Base-by-base conservation (phyloP, 163 green algal genomes). In the Chloromonas sp. region DNA sequence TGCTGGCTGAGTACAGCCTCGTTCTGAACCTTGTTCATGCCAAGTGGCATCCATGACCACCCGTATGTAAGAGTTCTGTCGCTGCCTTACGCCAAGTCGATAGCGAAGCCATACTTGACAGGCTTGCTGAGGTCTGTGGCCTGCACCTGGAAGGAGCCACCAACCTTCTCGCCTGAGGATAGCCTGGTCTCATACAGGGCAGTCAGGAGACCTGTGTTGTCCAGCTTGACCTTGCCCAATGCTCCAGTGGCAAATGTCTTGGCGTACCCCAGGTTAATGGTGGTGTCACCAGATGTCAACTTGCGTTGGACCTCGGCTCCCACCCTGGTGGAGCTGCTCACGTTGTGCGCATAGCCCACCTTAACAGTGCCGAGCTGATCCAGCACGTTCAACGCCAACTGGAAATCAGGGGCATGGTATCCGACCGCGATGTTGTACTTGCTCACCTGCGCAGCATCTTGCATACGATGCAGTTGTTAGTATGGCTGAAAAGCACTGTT, bases 101-200 rank as follows among this genome's bases (percentile, higher is more conserved):
- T 60, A 1, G 88, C 86, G 36, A 91, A 89, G 15, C 88, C 88
- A 77, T 89, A 90, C 86, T 91, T 91, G 74, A 86, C 36, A 0
- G 88, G 82, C 81, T 88, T 87, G 79, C 81, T 86, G 8, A 91
- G 84, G 83, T 91, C 86, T 0, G 88, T 89, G 14, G 86, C 86
- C 74, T 89, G 84, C 83, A 94, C 71, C 88, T 94, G 91, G 71
- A 91, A 81, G 15, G 82, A 87, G 5, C 88, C 87, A 78, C 87
- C 85, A 36, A 92, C 81, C 84, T 88, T 89, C 88, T 94, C 91
- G 15, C 91, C 91, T 2, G 70, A 86, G 0, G 87, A n/a, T 62
- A 94, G 89, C 85, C 86, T 87, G 66, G 90, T 90, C 88, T 92
- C 89, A 85, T 94, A 94, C 60, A 94, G 87, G 1, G 84, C 84